phyloP scores from a whole-genome alignment of 345 rosid genomes.

The Noccaea bulbosa region DNA sequence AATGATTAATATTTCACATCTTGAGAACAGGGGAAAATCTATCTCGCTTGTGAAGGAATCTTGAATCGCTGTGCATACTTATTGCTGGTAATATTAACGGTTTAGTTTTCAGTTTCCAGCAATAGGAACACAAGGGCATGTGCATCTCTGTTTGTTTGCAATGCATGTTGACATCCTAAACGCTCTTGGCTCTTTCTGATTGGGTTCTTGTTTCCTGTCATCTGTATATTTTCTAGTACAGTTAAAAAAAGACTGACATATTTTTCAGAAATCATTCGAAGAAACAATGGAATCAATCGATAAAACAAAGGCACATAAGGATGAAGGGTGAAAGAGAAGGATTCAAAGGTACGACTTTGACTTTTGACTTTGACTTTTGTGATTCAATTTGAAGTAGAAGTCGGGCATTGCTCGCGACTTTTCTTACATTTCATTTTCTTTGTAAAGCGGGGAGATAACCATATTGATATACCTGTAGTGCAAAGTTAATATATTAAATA shows the following conservation, averaged over 20 bases:
- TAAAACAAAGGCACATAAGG: conserved; percentile 53
- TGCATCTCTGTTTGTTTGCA: too few relatives aligned
- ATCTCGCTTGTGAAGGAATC: too few relatives aligned
- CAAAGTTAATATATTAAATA: neutral
- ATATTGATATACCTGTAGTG: neutral
- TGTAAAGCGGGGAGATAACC: neutral
- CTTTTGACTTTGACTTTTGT: conserved; percentile 13
- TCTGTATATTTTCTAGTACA: neutral
- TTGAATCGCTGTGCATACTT: too few relatives aligned
- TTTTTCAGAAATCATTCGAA: conserved; percentile 83
- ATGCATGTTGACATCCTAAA: too few relatives aligned
- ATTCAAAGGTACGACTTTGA: conserved; percentile 33
- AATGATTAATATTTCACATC: neutral
- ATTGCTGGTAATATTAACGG: too few relatives aligned
- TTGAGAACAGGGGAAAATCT: conserved; percentile 8
- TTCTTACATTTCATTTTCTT: neutral
- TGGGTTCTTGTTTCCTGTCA: neutral
- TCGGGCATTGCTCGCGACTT: neutral
- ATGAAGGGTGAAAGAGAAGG: conserved; percentile 40
- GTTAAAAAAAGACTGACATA: neutral
- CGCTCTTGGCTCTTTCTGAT: too few relatives aligned
- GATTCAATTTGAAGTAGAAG: neutral
- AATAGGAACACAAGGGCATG: too few relatives aligned
- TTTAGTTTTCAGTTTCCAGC: too few relatives aligned
- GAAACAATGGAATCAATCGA: conserved; percentile 77